Evolutionary conservation across 2,329 filamentous ascomycete genomes (phyloP), one percentile per base, ranked within the genome.

Genomic region (Neofusicoccum sp.): DNA sequence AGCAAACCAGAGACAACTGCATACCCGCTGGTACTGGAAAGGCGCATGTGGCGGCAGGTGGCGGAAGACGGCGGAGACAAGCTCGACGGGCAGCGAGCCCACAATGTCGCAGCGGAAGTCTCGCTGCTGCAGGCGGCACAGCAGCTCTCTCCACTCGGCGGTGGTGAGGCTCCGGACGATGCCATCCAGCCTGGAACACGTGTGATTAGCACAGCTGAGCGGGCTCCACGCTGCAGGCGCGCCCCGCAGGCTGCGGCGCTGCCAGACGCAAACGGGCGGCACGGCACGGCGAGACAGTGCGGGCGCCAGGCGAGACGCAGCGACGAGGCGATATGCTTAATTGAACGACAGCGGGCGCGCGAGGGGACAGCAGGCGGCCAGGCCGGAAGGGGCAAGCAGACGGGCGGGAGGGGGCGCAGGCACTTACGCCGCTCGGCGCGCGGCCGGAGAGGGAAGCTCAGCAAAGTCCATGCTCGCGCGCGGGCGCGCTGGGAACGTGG

Each of bases 51-150:
- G 54, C 45, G 74, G 74, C 63, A 79, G 54, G 68, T 75, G 66
- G 36, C 64, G 62, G 64, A 79, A 77, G 14, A 79, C 61, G 4
- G 71, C 64, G 22, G 72, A 68, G 5, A 76, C 68, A 6, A 80
- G 67, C 68, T 80, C 78, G 12, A 74, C 14, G 4, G 78, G 78
- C 39, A 79, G 65, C 1, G 41, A 64, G n/a, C 67, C 70, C 36
- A 79, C 60, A 37, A 77, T 71, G 64, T 79, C 77, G 50, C 62
- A 64, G 9, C 69, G 66, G 64, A 76, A 76, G 41, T 67, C 56
- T 44, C 65, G 71, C 31, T 63, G 50, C 44, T 63, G 61, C 59
- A 68, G 68, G 7, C 65, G 43, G 36, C 63, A 54, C 8, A 69
- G 65, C 31, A 74, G 56, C 6, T 63, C 52, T 39, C 74, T 67